Evolutionary conservation across 306 rosid genomes (phyloP).

Genomic region (Trichosanthes cucumerina): DNA sequence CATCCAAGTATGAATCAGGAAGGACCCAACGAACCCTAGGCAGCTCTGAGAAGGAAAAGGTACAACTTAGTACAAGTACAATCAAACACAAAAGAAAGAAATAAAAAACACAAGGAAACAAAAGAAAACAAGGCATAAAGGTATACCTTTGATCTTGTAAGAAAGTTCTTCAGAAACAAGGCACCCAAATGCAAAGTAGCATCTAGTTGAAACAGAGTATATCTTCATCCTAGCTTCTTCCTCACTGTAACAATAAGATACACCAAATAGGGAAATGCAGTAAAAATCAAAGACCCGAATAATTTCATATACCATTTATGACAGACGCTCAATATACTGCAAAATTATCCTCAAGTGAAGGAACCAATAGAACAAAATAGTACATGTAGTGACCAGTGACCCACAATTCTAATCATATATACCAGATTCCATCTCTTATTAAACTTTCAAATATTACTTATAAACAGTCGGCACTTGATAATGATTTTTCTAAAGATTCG

Average conservation of each 20-base stretch:
- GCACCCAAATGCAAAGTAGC: conserved; percentile 87
- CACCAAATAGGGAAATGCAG: neutral
- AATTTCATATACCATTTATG: neutral
- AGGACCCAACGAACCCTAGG: conserved; percentile 90
- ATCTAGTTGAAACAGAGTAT: conserved; percentile 85
- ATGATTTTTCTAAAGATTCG: neutral
- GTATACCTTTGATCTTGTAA: conserved; percentile 60
- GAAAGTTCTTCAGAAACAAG: conserved; percentile 80
- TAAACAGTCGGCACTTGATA: conserved; percentile 24
- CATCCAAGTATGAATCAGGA: conserved; percentile 96
- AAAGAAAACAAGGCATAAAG: neutral
- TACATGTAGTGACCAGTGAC: too few species aligned
- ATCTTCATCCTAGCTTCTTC: conserved; percentile 89
- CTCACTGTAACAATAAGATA: conserved; percentile 38
- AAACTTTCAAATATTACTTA: conserved; percentile 14
- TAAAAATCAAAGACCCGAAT: neutral
- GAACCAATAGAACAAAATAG: neutral
- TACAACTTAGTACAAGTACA: neutral
- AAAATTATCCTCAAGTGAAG: neutral
- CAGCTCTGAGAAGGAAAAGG: conserved; percentile 38
- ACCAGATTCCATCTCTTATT: neutral
- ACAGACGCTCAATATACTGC: neutral
- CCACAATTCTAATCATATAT: neutral
- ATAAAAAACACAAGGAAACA: neutral
- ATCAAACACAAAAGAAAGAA: neutral